A percentile compares a stretch with the other conserved stretches of the same genome.
phyloP scores from a whole-genome alignment of 768 basidiomycete genomes.

The Suillus spraguei region DNA sequence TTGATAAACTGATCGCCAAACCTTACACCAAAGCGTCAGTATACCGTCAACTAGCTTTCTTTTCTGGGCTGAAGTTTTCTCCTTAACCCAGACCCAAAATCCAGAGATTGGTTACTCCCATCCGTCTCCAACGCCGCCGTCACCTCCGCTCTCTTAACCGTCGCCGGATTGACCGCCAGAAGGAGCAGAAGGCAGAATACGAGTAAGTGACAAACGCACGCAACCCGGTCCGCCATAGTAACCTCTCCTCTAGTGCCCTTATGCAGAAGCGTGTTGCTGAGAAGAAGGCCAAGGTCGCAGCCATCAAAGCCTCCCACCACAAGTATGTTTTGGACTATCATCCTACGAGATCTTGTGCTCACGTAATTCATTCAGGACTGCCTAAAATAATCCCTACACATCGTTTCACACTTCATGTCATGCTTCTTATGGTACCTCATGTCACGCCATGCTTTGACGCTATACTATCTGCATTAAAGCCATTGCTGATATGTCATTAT shows the following conservation, averaged over 20 bases:
- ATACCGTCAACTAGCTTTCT: background rate
- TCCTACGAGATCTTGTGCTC: background rate
- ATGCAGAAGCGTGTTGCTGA: constrained; percentile 89
- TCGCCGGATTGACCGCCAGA: constrained; percentile 86
- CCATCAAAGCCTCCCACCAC: constrained; percentile 87
- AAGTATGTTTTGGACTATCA: constrained; percentile 41
- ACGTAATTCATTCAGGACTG: constrained; percentile 7
- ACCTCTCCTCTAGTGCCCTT: constrained; percentile 48
- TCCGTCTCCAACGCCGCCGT: constrained; percentile 95
- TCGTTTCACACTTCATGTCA: constrained; percentile 9
- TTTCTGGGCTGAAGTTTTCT: constrained; percentile 12
- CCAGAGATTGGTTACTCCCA: constrained; percentile 93
- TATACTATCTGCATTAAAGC: constrained; percentile 18
- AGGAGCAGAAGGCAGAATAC: constrained; percentile 95
- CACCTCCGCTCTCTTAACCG: constrained; percentile 88
- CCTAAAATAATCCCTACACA: constrained; percentile 11
- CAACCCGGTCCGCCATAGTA: background rate
- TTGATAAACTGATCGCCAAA: constrained; percentile 53
- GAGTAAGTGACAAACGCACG: constrained; percentile 53
- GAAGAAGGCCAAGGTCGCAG: constrained; percentile 90
- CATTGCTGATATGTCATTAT: constrained; percentile 4
- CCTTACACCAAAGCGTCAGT: constrained; percentile 97
- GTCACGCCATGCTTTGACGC: constrained; percentile 16
- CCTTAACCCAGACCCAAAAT: constrained; percentile 77
- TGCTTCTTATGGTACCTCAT: constrained; percentile 17